These are phyloP conservation scores for Podila epigama DNA, from an alignment of 192 early-diverging fungal genomes.

Conservation along the genomic window DNA sequence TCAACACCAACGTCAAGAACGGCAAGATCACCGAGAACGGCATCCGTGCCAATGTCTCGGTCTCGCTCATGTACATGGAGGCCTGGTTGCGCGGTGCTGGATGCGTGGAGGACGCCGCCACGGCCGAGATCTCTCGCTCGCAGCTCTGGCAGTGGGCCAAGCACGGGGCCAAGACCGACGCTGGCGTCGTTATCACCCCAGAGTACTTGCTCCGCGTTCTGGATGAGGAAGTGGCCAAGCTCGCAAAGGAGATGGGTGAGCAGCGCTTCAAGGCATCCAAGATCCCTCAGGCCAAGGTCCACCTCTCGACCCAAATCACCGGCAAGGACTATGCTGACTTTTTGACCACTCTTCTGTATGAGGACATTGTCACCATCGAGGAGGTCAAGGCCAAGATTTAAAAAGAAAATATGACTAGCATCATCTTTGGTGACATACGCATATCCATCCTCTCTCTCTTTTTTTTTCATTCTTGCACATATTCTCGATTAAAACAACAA, in stretches of 20 bases:
- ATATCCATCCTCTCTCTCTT: no score
- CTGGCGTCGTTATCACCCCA: constrained; percentile 81
- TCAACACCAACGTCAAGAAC: constrained; percentile 75
- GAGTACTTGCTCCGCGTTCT: constrained; percentile 77
- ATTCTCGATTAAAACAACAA: no score
- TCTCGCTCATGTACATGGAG: constrained; percentile 93
- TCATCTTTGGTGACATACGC: no score
- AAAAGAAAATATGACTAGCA: not conserved
- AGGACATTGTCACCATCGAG: constrained; percentile 72
- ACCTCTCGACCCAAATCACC: constrained; percentile 77
- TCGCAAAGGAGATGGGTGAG: constrained; percentile 66
- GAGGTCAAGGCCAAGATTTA: constrained; percentile 39
- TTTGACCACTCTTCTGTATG: constrained; percentile 91
- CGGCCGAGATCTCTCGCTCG: constrained; percentile 94
- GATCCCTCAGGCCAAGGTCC: constrained; percentile 70
- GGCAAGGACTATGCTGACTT: constrained; percentile 90
- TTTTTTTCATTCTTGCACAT: no score
- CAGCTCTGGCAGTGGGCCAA: constrained; percentile 98
- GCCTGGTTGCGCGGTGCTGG: constrained; percentile 92
- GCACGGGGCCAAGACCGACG: constrained; percentile 79
- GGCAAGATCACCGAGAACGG: constrained; percentile 86
- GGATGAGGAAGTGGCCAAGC: constrained; percentile 81
- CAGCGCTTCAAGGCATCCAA: constrained; percentile 69
- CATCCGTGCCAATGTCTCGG: constrained; percentile 89
- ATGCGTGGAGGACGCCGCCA: constrained; percentile 99